Evolutionary conservation across 495 filamentous ascomycete species (phyloP).

Genomic region (Trichocladium uniseriatum): DNA sequence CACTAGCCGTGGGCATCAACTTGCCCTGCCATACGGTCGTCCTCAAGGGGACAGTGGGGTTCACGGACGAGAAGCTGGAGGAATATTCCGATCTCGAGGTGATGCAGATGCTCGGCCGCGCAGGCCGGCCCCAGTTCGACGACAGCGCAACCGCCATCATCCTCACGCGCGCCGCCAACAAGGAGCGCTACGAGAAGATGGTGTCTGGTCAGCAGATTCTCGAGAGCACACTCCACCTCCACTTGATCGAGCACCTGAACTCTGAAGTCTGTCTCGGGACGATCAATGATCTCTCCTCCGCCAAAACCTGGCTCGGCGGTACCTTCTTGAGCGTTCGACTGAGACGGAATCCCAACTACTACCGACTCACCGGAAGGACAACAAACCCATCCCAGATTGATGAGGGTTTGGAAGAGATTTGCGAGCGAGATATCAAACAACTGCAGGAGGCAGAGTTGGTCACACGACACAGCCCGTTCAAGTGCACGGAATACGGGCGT

Average conservation of each 20-base stretch:
- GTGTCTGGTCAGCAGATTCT: slow-evolving; percentile 73
- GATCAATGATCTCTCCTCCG: slow-evolving; percentile 58
- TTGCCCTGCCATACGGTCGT: slow-evolving; percentile 88
- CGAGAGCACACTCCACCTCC: slow-evolving; percentile 81
- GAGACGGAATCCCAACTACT: slow-evolving; percentile 68
- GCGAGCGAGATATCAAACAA: slow-evolving; percentile 64
- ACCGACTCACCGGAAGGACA: slow-evolving; percentile 53
- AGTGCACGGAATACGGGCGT: slow-evolving; percentile 68
- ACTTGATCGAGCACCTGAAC: slow-evolving; percentile 88
- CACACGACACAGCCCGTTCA: slow-evolving; percentile 39
- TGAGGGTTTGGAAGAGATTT: slow-evolving; percentile 67
- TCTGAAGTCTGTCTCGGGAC: slow-evolving; percentile 85
- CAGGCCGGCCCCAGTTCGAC: slow-evolving; percentile 90
- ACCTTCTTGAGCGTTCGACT: slow-evolving; percentile 86
- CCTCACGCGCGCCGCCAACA: slow-evolving; percentile 63
- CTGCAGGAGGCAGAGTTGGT: slow-evolving; percentile 57
- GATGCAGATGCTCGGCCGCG: slow-evolving; percentile 97
- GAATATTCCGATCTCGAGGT: slow-evolving; percentile 91
- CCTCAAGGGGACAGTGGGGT: slow-evolving; percentile 80
- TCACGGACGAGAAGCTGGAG: slow-evolving; percentile 49
- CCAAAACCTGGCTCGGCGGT: slow-evolving; percentile 72
- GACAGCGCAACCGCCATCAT: slow-evolving; percentile 77
- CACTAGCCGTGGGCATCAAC: slow-evolving; percentile 88
- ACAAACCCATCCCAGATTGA: slow-evolving; percentile 46
- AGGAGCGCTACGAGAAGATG: slow-evolving; percentile 68